These are phyloP conservation scores for Gracilaria gracilis DNA, from an alignment of 23 red algal species.

Conservation along the genomic window DNA sequence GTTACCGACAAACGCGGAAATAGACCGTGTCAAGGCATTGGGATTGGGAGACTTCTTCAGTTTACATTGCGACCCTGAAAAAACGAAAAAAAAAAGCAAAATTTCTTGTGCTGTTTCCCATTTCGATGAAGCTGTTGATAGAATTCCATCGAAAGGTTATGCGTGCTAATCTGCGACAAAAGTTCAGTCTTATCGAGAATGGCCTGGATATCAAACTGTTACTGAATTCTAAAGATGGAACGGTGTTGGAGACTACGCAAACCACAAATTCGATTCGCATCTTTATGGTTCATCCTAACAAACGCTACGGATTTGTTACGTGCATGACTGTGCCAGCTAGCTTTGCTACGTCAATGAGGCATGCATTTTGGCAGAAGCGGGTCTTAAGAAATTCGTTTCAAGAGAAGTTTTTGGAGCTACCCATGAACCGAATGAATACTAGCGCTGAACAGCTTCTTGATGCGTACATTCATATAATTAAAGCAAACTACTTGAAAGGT, in stretches of 20 bases:
- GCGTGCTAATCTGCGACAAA: background rate
- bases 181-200: background rate
- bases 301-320: background rate
- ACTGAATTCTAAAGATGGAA: background rate
- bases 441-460: background rate
- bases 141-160: background rate
- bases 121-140: background rate
- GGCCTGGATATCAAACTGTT: background rate
- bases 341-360: slow-evolving; percentile 31
- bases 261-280: background rate
- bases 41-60: too few species aligned
- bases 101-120: slow-evolving; percentile 10
- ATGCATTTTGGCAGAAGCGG: background rate
- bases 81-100: background rate
- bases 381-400: background rate
- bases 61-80: background rate
- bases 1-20: background rate
- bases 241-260: background rate
- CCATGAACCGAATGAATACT: slow-evolving; percentile 17
- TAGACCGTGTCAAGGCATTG: background rate
- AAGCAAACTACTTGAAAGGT: background rate
- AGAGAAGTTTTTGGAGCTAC: slow-evolving; percentile 17
- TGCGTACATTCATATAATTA: slow-evolving; percentile 1
- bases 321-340: slow-evolving; percentile 12
- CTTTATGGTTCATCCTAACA: background rate